Base-by-base conservation (phyloP, 2,329 filamentous ascomycete species). In the Scedosporium minutisporum region DNA sequence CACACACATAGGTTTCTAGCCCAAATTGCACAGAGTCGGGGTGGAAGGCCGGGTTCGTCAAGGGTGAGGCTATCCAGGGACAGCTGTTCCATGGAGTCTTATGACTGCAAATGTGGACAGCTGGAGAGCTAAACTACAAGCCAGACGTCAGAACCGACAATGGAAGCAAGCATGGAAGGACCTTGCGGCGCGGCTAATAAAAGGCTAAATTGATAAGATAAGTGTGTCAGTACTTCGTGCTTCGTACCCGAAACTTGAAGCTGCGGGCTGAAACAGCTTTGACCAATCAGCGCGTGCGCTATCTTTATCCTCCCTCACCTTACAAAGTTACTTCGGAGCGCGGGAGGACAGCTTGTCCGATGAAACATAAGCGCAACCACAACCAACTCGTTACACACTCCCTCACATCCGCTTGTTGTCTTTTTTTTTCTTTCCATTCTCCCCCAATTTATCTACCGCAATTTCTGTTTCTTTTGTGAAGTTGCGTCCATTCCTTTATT, bases 401-500 rank as follows among this genome's bases (percentile, higher is more conserved):
- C 3, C 6, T 23, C 23, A 23, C 21, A 23, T 6, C 23, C 23
- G 46, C 16, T 9, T n/a, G 14, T 33, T 18, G 1, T 21, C 2
- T 41, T 6, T 41, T 38, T 4, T 58, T 51, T 51, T 18, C 46
- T 51, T 51, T 23, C 6, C 46, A 18, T 51, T 18, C 46, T 51
- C 46, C 46, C 21, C 16, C 21, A 18, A 18, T 23, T 51, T 51
- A 18, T 51, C 46, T 18, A 3, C n/a, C 7, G 46, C 46, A 7
- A 18, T 23, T 18, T 23, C 21, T 51, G 16, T 41, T n/a, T 33
- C 14, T 58, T 27, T 16, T 27, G 16, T 42, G 44, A 58, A 48
- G 38, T 58, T 23, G 60, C 60, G 57, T 62, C 60, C 60, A 48
- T 46, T 62, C 60, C 51, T 62, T 61, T 4, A n/a, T 14, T 33